Evolutionary conservation across 148 eudicot species (phyloP).

Genomic region (Pouteria glomerata): DNA sequence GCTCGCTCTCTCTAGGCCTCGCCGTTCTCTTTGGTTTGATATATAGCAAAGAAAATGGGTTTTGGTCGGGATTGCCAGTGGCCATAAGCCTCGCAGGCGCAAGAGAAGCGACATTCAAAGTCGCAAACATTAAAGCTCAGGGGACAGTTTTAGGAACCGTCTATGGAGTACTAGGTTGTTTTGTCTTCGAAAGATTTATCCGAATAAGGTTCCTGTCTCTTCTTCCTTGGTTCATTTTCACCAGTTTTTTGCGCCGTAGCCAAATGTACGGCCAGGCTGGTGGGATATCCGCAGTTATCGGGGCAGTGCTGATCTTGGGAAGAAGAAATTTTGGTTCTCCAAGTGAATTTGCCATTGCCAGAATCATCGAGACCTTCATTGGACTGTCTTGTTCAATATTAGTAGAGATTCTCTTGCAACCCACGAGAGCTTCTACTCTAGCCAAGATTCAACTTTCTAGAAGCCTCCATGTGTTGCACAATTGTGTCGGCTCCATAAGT

Average conservation of each 20-base stretch:
- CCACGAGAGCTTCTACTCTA: constrained; percentile 63
- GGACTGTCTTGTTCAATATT: constrained; percentile 57
- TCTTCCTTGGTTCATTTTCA: constrained; percentile 76
- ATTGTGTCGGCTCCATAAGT: constrained; percentile 25
- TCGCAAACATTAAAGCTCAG: constrained; percentile 62
- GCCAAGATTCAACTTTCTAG: constrained; percentile 56
- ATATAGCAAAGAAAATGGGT: constrained; percentile 64
- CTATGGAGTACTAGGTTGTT: constrained; percentile 68
- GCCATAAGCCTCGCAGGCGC: constrained; percentile 56
- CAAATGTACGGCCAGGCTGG: constrained; percentile 80
- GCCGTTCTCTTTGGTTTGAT: constrained; percentile 57
- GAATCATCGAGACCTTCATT: constrained; percentile 65
- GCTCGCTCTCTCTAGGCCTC: constrained; percentile 64
- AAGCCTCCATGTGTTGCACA: constrained; percentile 26
- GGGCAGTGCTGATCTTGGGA: constrained; percentile 73
- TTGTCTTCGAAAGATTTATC: constrained; percentile 46
- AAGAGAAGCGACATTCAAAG: constrained; percentile 65
- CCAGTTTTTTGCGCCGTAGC: constrained; percentile 53
- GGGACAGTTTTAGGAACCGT: constrained; percentile 75
- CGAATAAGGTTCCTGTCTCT: constrained; percentile 58
- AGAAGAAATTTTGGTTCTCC: constrained; percentile 54
- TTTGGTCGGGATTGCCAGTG: constrained; percentile 70
- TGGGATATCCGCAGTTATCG: constrained; percentile 68
- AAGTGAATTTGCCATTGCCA: constrained; percentile 66
- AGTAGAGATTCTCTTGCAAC: constrained; percentile 50